Base-by-base conservation (phyloP, 2,329 filamentous ascomycete genomes). In the Plectosphaerella plurivora region DNA sequence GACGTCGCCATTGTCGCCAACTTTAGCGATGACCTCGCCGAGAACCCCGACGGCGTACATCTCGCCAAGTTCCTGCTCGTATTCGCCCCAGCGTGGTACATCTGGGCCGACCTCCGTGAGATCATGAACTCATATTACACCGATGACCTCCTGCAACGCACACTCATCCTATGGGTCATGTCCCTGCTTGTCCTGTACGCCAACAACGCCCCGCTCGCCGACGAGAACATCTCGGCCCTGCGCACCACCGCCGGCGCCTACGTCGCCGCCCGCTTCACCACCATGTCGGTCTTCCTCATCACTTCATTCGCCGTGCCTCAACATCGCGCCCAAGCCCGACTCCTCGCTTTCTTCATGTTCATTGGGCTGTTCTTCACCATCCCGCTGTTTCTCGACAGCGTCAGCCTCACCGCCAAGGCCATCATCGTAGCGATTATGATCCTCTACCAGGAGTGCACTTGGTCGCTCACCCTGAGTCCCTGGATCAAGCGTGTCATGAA, bases 91-190 rank as follows among this genome's bases (percentile, higher is more conserved):
- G 73, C 74, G 51, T 77, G 74, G 74, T 71, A 78, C 54, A 72
- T 77, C 47, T 78, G 75, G 75, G 69, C 66, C 41, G 75, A 78
- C 54, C 64, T 77, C 16, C 71, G 74, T 54, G 75, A 77, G 61
- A 64, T 77, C 52, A 77, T 78, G 73, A 78, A 78, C 61, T 74
- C 72, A 8, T 78, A 75, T 62, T 77, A 78, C 61, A 77, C 73
- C 50, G 75, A 78, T 54, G 76, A 78, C 56, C 59, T 78, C 18
- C 55, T 69, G 2, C 75, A 78, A 58, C 71, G 75, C 8, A 59
- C 75, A 28, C 59, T 74, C 24, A 73, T 77, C 50, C 66, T 77
- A n/a, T 77, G 74, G 73, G 68, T 78, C 51, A 78, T 78, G 75
- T 72, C 74, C 3, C 59, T 75, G 5, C 63, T 78, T 15, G 70